Conservation (phyloP, 257 asterid species). For the Anisodus tanguticus region DNA sequence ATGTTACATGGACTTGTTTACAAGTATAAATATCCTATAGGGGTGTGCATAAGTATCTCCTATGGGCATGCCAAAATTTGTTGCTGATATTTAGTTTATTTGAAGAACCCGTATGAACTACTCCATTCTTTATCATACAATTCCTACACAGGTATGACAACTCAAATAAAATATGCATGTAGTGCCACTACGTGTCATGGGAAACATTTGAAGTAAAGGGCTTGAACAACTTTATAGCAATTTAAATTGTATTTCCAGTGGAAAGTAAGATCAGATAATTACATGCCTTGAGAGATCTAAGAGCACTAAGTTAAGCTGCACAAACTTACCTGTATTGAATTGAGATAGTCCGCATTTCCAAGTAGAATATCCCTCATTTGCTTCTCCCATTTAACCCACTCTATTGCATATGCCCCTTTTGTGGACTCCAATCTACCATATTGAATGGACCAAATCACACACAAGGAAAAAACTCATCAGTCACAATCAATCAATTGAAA, state of each 20-base stretch:
- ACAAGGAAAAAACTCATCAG: background rate
- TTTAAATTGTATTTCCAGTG: background rate
- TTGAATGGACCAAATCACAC: background rate
- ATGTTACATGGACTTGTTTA: background rate
- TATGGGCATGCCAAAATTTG: background rate
- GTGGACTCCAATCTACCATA: conserved; percentile 72
- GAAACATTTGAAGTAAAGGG: background rate
- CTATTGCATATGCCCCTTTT: conserved; percentile 75
- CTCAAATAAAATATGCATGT: background rate
- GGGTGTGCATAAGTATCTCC: conserved; percentile 1
- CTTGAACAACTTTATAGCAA: background rate
- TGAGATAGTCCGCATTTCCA: conserved; percentile 70
- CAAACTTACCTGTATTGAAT: conserved; percentile 77
- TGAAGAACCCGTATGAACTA: background rate
- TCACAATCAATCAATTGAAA: background rate
- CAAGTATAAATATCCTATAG: background rate
- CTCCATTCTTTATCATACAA: background rate
- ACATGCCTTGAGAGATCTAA: conserved; percentile 15
- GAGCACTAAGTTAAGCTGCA: background rate
- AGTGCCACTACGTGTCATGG: background rate
- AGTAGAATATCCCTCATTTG: conserved; percentile 61
- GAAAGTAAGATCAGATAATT: conserved; percentile 8
- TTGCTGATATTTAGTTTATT: background rate
- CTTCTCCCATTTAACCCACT: conserved; percentile 94
- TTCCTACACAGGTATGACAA: background rate